These are phyloP conservation scores for Chytriomyces sp. DNA, from an alignment of 192 early-diverging fungal species.

Conservation along the genomic window DNA sequence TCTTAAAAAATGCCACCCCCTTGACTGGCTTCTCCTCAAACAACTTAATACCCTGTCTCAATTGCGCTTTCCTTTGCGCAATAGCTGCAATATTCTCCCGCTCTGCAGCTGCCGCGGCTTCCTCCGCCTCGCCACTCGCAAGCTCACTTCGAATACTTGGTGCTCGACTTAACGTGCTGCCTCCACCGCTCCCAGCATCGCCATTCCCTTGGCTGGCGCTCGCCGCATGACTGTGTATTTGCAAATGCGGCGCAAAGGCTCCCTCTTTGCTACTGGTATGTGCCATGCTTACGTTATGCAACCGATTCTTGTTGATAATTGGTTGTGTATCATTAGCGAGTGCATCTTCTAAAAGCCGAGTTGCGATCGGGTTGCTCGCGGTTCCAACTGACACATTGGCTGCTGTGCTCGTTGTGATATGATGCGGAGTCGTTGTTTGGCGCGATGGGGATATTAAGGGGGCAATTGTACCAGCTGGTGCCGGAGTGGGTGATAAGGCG, in stretches of 20 bases:
- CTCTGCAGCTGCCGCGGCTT: slow-evolving; percentile 28
- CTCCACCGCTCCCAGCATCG: not conserved
- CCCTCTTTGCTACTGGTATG: not conserved
- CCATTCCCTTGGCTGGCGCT: no score
- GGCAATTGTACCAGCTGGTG: not conserved
- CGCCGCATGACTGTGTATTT: not conserved
- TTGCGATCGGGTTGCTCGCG: slow-evolving; percentile 13
- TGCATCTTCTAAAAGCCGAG: slow-evolving; percentile 29
- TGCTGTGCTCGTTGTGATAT: no score
- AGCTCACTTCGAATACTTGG: not conserved
- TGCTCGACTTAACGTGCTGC: not conserved
- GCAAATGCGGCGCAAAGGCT: not conserved
- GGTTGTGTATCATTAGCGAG: slow-evolving; percentile 23
- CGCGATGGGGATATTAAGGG: not conserved
- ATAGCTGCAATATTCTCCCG: slow-evolving; percentile 43
- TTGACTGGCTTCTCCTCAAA: slow-evolving; percentile 60
- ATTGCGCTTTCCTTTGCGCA: slow-evolving; percentile 49
- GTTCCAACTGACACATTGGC: no score
- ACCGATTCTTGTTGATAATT: slow-evolving; percentile 48
- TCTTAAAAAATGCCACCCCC: slow-evolving; percentile 52
- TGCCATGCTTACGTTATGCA: slow-evolving; percentile 45
- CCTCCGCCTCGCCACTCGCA: not conserved
- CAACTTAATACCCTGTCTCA: slow-evolving; percentile 45
- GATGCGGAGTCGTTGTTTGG: not conserved
- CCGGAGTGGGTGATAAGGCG: not conserved